These are phyloP conservation scores for Ophiostoma piceae DNA, from an alignment of 2,329 filamentous ascomycete species.

Conservation along the genomic window DNA sequence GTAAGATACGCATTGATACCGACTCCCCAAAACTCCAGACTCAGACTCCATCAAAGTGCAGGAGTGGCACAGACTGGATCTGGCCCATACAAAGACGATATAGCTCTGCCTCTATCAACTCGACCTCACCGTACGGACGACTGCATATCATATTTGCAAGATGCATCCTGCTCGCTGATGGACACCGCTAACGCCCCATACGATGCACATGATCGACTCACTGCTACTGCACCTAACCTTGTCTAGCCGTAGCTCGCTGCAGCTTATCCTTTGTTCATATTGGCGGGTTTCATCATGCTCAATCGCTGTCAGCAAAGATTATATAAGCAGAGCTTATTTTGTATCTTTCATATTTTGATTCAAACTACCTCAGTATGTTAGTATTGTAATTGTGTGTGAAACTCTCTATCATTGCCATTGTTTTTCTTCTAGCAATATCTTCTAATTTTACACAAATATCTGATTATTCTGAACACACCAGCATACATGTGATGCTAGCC, in stretches of 20 bases:
- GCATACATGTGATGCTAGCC: background rate
- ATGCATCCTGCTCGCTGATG: background rate
- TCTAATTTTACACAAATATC: too few relatives aligned
- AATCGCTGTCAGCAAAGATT: background rate
- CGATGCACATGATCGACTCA: slow-evolving; percentile 12
- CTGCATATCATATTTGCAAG: background rate
- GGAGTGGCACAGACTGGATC: background rate
- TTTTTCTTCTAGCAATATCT: too few relatives aligned
- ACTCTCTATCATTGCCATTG: background rate
- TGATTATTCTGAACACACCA: too few relatives aligned
- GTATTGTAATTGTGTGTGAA: background rate
- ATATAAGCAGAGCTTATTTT: background rate
- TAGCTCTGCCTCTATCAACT: background rate
- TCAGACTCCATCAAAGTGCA: background rate
- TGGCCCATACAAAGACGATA: background rate
- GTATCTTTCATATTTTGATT: background rate
- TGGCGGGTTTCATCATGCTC: background rate
- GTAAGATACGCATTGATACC: too few relatives aligned
- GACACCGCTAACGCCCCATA: background rate
- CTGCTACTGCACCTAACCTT: slow-evolving; percentile 11
- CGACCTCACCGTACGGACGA: background rate
- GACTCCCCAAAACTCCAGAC: background rate
- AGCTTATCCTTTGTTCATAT: slow-evolving; percentile 10
- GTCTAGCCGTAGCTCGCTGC: slow-evolving; percentile 10
- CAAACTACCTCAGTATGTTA: background rate